Percentiles rank a stretch among this genome's conserved stretches.
These are phyloP conservation scores for Phaeosphaeria sp. DNA, from an alignment of 2,329 filamentous ascomycete species.

Conservation along the genomic window DNA sequence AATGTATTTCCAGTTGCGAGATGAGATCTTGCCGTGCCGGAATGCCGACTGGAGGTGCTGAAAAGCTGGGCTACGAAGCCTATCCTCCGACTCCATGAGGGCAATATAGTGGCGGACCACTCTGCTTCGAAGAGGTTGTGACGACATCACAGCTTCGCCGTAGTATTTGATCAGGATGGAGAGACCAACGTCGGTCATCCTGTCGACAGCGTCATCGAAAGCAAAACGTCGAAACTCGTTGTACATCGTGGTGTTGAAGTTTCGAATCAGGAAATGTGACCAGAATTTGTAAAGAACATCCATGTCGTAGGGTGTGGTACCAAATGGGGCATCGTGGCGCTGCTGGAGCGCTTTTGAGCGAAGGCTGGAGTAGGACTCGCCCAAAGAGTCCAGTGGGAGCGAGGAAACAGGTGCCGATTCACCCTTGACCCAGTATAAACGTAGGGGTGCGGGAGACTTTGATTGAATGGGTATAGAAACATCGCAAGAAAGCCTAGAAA, in stretches of 20 bases:
- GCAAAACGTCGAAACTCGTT: conserved; percentile 74
- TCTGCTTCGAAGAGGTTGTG: conserved; percentile 57
- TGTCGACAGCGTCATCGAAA: conserved; percentile 66
- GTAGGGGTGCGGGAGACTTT: conserved; percentile 27
- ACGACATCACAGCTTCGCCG: conserved; percentile 61
- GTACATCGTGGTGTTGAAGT: conserved; percentile 80
- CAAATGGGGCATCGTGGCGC: conserved; percentile 53
- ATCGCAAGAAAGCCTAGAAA: conserved; percentile 24
- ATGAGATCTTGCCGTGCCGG: conserved; percentile 61
- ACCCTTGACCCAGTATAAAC: conserved; percentile 60
- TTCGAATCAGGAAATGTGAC: conserved; percentile 73
- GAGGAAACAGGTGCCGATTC: conserved; percentile 52
- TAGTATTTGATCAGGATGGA: conserved; percentile 72
- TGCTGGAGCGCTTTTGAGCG: conserved; percentile 59
- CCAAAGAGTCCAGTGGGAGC: conserved; percentile 53
- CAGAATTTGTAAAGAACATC: conserved; percentile 76
- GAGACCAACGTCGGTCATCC: conserved; percentile 61
- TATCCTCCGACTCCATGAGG: conserved; percentile 59
- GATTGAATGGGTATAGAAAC: conserved; percentile 25
- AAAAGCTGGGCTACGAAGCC: conserved; percentile 55
- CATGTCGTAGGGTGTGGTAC: conserved; percentile 63
- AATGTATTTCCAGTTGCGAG: conserved; percentile 65
- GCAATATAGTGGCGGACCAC: conserved; percentile 64
- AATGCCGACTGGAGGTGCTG: conserved; percentile 60
- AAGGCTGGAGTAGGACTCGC: conserved; percentile 58